Evolutionary conservation across 768 basidiomycete genomes (phyloP).

Genomic region (Saitozyma podzolica): DNA sequence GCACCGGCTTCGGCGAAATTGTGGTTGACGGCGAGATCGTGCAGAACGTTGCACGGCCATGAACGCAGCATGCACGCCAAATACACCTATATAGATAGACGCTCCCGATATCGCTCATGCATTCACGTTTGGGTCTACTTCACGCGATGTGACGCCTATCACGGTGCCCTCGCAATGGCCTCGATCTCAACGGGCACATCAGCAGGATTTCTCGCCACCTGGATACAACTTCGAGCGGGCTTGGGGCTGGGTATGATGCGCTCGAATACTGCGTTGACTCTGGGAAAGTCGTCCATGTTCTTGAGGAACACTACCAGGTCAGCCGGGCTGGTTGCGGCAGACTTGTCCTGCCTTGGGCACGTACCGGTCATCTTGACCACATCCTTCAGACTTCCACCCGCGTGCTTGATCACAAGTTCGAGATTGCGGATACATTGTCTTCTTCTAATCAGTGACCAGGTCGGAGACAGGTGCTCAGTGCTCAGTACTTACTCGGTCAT

Average conservation of each 20-base stretch:
- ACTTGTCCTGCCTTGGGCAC: too few relatives aligned
- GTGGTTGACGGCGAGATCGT: conserved; percentile 12
- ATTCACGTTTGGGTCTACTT: neutral
- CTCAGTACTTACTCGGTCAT: neutral
- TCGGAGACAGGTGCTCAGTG: neutral
- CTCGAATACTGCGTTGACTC: neutral
- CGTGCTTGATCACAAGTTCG: neutral
- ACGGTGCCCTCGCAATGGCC: neutral
- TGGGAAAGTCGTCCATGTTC: neutral
- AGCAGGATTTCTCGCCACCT: neutral
- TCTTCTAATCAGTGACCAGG: neutral
- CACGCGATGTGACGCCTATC: neutral
- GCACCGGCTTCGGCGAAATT: conserved; percentile 12
- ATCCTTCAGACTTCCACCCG: neutral
- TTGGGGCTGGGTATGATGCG: neutral
- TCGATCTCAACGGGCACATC: neutral
- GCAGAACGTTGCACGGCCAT: neutral
- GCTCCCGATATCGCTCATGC: neutral
- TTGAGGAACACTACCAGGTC: neutral
- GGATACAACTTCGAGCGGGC: neutral
- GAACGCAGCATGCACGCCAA: neutral
- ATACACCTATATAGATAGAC: too few relatives aligned
- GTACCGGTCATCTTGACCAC: neutral
- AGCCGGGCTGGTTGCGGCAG: neutral
- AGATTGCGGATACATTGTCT: neutral